Evolutionary conservation across 306 rosid genomes (phyloP).

Genomic region (Parietaria judaica): DNA sequence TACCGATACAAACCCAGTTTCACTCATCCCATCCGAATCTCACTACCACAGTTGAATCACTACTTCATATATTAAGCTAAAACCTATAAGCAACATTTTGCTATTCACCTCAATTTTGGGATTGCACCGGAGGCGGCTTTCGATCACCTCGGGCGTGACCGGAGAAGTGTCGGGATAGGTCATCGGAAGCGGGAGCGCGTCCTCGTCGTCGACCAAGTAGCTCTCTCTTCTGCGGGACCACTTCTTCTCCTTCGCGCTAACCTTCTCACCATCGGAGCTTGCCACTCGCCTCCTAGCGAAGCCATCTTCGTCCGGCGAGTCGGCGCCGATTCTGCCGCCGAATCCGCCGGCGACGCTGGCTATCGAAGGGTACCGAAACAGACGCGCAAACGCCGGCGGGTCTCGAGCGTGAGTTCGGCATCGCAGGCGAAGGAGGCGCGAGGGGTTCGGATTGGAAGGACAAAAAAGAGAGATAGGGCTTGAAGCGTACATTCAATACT

Average conservation of each 20-base stretch:
- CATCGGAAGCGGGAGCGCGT: slow-evolving; percentile 89
- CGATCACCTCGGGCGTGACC: slow-evolving; percentile 58
- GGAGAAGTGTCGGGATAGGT: slow-evolving; percentile 69
- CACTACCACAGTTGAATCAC: background rate
- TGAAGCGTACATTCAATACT: slow-evolving; percentile 45
- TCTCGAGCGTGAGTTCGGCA: slow-evolving; percentile 49
- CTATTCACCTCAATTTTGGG: slow-evolving; percentile 50
- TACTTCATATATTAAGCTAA: too few species aligned
- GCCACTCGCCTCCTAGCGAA: slow-evolving; percentile 20
- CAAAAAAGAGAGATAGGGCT: slow-evolving; percentile 36
- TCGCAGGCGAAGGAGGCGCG: slow-evolving; percentile 18
- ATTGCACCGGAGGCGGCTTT: slow-evolving; percentile 66
- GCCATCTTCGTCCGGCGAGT: slow-evolving; percentile 31
- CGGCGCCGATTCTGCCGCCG: slow-evolving; percentile 37
- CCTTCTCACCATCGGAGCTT: slow-evolving; percentile 36
- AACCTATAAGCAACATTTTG: too few species aligned
- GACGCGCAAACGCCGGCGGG: slow-evolving; percentile 35
- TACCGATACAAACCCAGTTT: too few species aligned
- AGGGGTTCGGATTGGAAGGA: slow-evolving; percentile 15
- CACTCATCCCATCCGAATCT: background rate
- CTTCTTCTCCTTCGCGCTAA: slow-evolving; percentile 61
- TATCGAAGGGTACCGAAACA: slow-evolving; percentile 36
- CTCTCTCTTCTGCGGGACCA: slow-evolving; percentile 74
- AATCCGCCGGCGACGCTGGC: slow-evolving; percentile 31
- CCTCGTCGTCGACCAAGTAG: slow-evolving; percentile 52